Conservation (phyloP, 176 grass and related monocot genomes). For the Carex scoparia region DNA sequence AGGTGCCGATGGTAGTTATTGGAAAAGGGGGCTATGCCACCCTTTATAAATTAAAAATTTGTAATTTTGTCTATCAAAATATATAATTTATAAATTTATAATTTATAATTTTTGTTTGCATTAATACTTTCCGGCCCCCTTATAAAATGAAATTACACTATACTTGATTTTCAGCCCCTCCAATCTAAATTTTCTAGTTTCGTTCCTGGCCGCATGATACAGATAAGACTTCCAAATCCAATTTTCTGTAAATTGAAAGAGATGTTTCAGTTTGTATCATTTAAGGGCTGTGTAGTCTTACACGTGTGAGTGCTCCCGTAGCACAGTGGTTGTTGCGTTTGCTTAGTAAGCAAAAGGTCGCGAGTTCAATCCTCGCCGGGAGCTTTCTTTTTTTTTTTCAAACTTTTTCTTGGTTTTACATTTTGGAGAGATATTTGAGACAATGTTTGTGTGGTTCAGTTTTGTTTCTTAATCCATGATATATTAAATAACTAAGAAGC, state of each 20-base stretch:
- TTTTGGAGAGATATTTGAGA: background rate
- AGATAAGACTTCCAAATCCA: background rate
- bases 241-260: constrained; percentile 2
- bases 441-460: constrained; percentile 1
- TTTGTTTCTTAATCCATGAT: background rate
- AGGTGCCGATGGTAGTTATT: no score
- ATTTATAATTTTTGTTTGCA: no score
- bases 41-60: no score
- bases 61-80: no score
- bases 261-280: background rate
- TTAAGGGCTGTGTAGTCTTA: background rate
- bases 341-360: constrained; percentile 93
- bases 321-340: constrained; percentile 69
- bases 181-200: no score
- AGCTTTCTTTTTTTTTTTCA: constrained; percentile 20
- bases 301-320: constrained; percentile 9
- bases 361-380: constrained; percentile 47
- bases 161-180: no score
- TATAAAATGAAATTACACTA: no score
- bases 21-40: no score
- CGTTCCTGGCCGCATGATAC: constrained; percentile 2
- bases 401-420: background rate
- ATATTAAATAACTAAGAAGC: background rate
- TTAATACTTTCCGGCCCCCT: no score
- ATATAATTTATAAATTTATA: no score